Evolutionary conservation across 2,329 filamentous ascomycete species (phyloP).

Genomic region (Nigrospora oryzae): DNA sequence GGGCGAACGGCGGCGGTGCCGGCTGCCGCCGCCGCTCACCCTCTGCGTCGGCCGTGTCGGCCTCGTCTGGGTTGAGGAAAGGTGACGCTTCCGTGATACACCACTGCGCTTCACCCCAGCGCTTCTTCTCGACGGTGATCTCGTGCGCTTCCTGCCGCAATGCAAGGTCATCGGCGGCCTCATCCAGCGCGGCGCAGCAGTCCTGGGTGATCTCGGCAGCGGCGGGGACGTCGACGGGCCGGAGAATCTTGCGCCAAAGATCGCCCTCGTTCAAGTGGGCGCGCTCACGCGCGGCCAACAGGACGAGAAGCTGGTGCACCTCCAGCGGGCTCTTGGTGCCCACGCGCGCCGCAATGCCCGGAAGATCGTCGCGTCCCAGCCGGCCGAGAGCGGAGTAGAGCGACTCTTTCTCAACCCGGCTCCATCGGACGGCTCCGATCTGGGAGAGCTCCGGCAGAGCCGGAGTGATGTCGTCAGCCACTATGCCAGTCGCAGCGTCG

Average conservation of each 20-base stretch:
- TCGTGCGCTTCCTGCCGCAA: slow-evolving; percentile 57
- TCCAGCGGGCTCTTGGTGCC: slow-evolving; percentile 67
- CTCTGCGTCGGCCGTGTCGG: slow-evolving; percentile 15
- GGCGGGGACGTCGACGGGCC: slow-evolving; percentile 54
- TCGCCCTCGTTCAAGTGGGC: slow-evolving; percentile 25
- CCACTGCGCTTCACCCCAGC: slow-evolving; percentile 55
- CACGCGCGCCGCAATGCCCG: slow-evolving; percentile 54
- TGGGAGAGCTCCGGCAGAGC: slow-evolving; percentile 35
- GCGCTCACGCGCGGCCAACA: slow-evolving; percentile 46
- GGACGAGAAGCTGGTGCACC: slow-evolving; percentile 58
- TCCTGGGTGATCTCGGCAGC: slow-evolving; percentile 63
- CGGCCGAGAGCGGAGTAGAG: slow-evolving; percentile 61
- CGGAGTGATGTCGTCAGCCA: slow-evolving; percentile 17
- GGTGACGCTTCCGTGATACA: slow-evolving; percentile 43
- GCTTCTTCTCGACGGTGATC: slow-evolving; percentile 46
- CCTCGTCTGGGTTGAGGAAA: slow-evolving; percentile 9
- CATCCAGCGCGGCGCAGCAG: slow-evolving; percentile 58
- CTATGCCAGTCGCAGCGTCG: slow-evolving; percentile 34
- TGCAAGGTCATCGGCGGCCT: slow-evolving; percentile 58
- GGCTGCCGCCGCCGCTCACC: slow-evolving; percentile 4
- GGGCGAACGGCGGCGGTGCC: slow-evolving; percentile 35
- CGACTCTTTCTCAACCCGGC: slow-evolving; percentile 55
- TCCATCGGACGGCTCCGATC: slow-evolving; percentile 66
- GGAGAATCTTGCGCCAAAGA: slow-evolving; percentile 25
- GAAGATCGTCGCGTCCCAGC: slow-evolving; percentile 54